A percentile compares a stretch with the other conserved stretches of the same genome.
Conservation (phyloP, 805 yeast genomes). For the Blastobotrys robertii region DNA sequence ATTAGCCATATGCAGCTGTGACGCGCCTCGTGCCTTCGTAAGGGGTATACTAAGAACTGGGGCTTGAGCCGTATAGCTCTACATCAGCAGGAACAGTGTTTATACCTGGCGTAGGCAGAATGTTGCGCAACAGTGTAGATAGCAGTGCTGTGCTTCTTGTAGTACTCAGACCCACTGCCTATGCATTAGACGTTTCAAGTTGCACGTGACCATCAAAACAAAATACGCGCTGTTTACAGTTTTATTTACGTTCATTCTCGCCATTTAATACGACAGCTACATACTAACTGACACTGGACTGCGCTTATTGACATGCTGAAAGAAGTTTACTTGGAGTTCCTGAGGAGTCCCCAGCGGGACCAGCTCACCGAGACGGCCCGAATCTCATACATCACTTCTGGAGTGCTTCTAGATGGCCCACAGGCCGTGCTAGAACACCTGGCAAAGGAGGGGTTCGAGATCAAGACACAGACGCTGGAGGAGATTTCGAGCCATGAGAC, state of each 20-base stretch:
- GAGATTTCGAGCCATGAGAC: slow-evolving; percentile 12
- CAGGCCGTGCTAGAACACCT: slow-evolving; percentile 15
- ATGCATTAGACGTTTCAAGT: no score
- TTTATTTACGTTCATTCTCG: neutral
- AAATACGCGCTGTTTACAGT: neutral
- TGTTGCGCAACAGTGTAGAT: no score
- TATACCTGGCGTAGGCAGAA: no score
- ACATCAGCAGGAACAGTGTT: no score
- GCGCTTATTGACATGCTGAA: neutral
- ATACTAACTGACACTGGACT: no score
- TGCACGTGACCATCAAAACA: neutral
- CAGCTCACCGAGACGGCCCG: slow-evolving; percentile 5
- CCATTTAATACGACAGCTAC: no score
- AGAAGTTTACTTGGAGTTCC: slow-evolving; percentile 7
- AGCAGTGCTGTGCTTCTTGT: no score
- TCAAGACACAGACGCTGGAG: slow-evolving; percentile 11
- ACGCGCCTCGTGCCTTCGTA: no score
- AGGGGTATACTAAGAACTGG: no score
- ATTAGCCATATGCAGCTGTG: no score
- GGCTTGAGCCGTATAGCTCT: no score
- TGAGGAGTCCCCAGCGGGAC: slow-evolving; percentile 6
- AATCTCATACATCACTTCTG: slow-evolving; percentile 16
- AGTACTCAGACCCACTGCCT: no score
- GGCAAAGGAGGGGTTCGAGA: slow-evolving; percentile 10
- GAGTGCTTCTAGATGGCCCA: slow-evolving; percentile 10